These are phyloP conservation scores for Coleophoma cylindrospora DNA, from an alignment of 2,329 filamentous ascomycete species.

Conservation along the genomic window DNA sequence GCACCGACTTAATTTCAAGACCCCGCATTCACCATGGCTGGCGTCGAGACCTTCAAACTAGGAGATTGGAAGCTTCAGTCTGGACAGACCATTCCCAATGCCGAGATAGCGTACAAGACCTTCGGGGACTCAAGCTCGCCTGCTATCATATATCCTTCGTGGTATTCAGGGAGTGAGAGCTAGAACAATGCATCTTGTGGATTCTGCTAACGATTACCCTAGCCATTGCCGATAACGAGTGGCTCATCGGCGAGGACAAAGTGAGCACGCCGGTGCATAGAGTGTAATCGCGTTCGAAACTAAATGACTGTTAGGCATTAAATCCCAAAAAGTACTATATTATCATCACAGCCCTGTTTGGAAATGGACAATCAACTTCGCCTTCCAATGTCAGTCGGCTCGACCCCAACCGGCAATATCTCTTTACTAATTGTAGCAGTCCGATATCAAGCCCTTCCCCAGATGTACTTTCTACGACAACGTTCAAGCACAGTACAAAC, in stretches of 20 bases:
- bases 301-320: slow-evolving; percentile 37
- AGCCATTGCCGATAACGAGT: slow-evolving; percentile 65
- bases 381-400: slow-evolving; percentile 47
- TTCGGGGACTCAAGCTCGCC: slow-evolving; percentile 59
- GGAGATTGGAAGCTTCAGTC: slow-evolving; percentile 64
- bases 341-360: slow-evolving; percentile 63
- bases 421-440: slow-evolving; percentile 13
- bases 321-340: slow-evolving; percentile 63
- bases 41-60: slow-evolving; percentile 44
- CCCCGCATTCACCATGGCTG: slow-evolving; percentile 9
- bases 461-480: slow-evolving; percentile 64
- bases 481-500: slow-evolving; percentile 58
- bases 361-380: slow-evolving; percentile 63
- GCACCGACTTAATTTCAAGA: neutral
- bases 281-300: neutral
- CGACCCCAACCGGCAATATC: neutral
- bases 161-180: slow-evolving; percentile 59
- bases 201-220: slow-evolving; percentile 13
- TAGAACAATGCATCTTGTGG: neutral
- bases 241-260: slow-evolving; percentile 49
- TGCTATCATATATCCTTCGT: slow-evolving; percentile 71
- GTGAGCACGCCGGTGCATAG: neutral
- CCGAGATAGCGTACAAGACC: slow-evolving; percentile 73
- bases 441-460: slow-evolving; percentile 51
- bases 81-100: slow-evolving; percentile 55